Evolutionary conservation across 2,329 filamentous ascomycete genomes (phyloP), one percentile per base, ranked within the genome.

Genomic region (Trichoderma lentiforme): DNA sequence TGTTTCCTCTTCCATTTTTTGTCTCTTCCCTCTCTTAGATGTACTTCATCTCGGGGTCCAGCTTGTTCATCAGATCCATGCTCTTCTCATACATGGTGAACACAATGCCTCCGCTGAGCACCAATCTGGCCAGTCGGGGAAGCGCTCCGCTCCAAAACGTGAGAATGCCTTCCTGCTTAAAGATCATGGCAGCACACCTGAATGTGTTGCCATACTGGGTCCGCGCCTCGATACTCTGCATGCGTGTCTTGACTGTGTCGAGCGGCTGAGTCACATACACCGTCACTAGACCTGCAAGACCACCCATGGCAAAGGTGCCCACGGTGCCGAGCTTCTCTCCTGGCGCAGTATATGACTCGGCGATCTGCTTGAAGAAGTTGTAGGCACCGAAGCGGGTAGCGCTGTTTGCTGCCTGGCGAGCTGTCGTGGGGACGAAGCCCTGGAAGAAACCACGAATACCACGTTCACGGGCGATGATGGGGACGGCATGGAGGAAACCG

Each of bases 31-130:
- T 72, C 68, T 72, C 8, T 71, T 78, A 97, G 74, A 98, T 89
- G 79, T 97, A 98, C 80, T 87, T 92, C 79, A 90, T 90, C 77
- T 97, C 88, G 0, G 96, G 96, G 80, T 99, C 96, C 67, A 95
- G 72, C 78, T 81, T 86, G 77, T 93, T 89, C 85, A 99, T 90
- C 72, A 94, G 77, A 68, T 98, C 95, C 86, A 98, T 98, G 72
- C 92, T 93, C 88, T 98, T 98, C 85, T 98, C 95, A 81, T 98
- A 96, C 91, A 98, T 97, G 26, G 96, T 97, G 79, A 99, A 99
- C 53, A 99, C 96, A 78, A 99, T 97, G 21, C 96, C 96, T 71
- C 96, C 96, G 78, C 94, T 98, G 82, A 98, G 82, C 56, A 98
- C 92, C 76, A 99, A 81, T 71, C 96, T 87, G 28, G 90, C 95